Evolutionary conservation across 164 flowering plant genomes (phyloP), one percentile per base, ranked within the genome.

Genomic region (grape (Vitis vinifera)): DNA sequence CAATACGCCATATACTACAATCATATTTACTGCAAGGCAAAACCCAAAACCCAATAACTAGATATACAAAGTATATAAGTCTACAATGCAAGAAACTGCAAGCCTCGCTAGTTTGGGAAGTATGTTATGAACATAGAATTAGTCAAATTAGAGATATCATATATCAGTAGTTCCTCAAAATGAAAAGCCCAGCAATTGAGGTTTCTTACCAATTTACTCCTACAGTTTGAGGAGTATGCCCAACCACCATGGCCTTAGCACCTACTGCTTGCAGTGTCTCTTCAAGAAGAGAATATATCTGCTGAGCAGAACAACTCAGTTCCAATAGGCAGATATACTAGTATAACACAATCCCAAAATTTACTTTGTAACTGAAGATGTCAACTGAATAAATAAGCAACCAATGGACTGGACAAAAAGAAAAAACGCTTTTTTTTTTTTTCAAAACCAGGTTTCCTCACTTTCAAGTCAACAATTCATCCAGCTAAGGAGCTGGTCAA

Each of bases 161-260:
- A 37, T 6, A 37, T 37, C 44, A 4, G 44, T 37, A 37, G 4
- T 49, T 12, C 37, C 11, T 13, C 16, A 6, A 16, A 68, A 51
- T n/a, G 27, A 52, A 63, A 59, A 60, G 5, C 4, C 55, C 55
- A 76, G 11, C 47, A 55, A 60, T 51, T 44, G 59, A 17, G n/a
- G 64, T n/a, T 30, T 2, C 63, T 16, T 85, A 92, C 98, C 99
- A 89, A 71, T 95, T 95, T 51, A 82, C 89, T 65, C 99, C 97
- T 37, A 77, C 69, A 64, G 69, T 67, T 75, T 95, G 98, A 71
- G 99, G 99, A 71, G 98, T 95, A 76, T 91, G 98, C 66, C 99
- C 98, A n/a, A 95, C 98, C 53, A 95, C 94, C 96, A 92, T 92
- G 52, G 83, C 95, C 78, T 88, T 92, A 23, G 94, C 99, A 76